Conservation (phyloP, 2,329 filamentous ascomycete species). For the Paraphaeosphaeria minitans region DNA sequence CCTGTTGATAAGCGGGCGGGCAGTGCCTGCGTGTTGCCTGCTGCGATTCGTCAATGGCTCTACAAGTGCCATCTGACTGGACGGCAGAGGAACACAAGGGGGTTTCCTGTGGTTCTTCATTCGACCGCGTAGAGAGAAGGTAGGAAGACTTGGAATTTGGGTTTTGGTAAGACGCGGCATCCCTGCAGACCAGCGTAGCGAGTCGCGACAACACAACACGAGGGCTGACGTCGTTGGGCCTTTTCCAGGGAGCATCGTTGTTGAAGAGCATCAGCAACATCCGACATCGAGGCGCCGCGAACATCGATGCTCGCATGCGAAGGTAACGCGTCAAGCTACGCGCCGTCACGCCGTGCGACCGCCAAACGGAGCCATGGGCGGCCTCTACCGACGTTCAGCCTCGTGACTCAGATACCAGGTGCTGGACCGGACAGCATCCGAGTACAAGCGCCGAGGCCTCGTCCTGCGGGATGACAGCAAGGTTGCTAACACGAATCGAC, state of each 20-base stretch:
- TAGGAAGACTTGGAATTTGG: constrained; percentile 1
- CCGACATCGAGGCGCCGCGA: no score
- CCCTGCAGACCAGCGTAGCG: constrained; percentile 2
- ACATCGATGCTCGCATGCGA: no score
- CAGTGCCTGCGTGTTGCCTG: constrained; percentile 29
- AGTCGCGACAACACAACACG: constrained; percentile 8
- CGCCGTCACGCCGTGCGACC: background rate
- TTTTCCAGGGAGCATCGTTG: background rate
- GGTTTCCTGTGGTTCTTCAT: background rate
- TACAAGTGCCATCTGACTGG: constrained; percentile 8
- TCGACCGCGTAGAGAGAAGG: constrained; percentile 1
- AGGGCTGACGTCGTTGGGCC: constrained; percentile 9
- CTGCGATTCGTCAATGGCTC: constrained; percentile 37
- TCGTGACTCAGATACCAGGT: background rate
- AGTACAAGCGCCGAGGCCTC: background rate
- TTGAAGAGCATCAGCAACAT: no score
- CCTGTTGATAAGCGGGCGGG: constrained; percentile 30
- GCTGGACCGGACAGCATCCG: background rate
- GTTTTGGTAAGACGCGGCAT: constrained; percentile 7
- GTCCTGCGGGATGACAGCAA: background rate
- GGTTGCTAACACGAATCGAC: background rate
- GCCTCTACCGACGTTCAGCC: constrained; percentile 1
- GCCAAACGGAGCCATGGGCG: background rate
- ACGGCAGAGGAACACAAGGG: background rate
- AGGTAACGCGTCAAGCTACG: background rate